Percentiles rank a stretch among this genome's conserved stretches.
Evolutionary conservation across 2,329 filamentous ascomycete genomes (phyloP).

Genomic region (Chlorencoelia australis): DNA sequence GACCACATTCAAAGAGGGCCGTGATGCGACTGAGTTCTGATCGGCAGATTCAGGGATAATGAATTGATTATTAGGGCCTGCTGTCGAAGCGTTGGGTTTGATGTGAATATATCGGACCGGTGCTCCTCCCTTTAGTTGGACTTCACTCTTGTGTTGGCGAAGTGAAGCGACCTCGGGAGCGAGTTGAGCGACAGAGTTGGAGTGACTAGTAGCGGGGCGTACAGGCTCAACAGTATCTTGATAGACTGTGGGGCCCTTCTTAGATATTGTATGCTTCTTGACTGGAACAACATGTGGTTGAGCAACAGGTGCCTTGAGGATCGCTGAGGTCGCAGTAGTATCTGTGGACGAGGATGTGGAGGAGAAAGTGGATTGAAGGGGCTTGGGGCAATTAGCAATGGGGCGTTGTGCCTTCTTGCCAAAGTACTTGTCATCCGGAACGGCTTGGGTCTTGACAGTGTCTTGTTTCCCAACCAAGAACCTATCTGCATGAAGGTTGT

Average conservation of each 20-base stretch:
- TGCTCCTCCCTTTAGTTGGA: conserved; percentile 21
- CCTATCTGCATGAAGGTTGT: conserved; percentile 45
- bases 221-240: conserved; percentile 40
- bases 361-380: conserved; percentile 3
- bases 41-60: too few species aligned
- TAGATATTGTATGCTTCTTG: conserved; percentile 37
- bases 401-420: conserved; percentile 58
- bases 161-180: too few species aligned
- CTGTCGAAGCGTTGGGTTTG: too few species aligned
- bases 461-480: conserved; percentile 38
- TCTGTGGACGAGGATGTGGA: too few species aligned
- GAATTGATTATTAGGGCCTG: too few species aligned
- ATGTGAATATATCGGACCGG: too few species aligned
- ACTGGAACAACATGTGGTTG: conserved; percentile 18
- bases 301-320: conserved; percentile 4
- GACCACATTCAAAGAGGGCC: conserved; percentile 1
- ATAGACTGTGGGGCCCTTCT: conserved; percentile 44
- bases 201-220: conserved; percentile 12
- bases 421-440: too few species aligned
- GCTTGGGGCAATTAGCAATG: conserved; percentile 23
- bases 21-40: too few species aligned
- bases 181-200: too few species aligned
- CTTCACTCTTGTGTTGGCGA: conserved; percentile 23
- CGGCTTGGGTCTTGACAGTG: too few species aligned
- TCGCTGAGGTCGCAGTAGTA: too few species aligned